Conservation (phyloP, 768 basidiomycete genomes). For the Inosperma sp. region DNA sequence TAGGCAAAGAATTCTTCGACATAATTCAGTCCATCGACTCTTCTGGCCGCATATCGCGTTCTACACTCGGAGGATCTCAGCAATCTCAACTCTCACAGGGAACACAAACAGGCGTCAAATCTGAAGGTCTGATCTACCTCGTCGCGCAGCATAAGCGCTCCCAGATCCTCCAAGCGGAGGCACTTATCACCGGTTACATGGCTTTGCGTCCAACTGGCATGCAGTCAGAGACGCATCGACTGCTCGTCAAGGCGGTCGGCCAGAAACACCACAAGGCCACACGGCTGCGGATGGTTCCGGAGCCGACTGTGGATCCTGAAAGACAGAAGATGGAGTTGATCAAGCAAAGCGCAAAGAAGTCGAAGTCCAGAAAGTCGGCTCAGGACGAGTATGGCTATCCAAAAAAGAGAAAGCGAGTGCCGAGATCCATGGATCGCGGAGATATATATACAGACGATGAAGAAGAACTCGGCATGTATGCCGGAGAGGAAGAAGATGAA, state of each 20-base stretch:
- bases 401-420: slow-evolving; percentile 42
- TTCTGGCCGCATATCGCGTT: slow-evolving; percentile 60
- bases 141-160: slow-evolving; percentile 86
- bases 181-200: slow-evolving; percentile 78
- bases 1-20: slow-evolving; percentile 94
- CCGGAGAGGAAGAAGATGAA: slow-evolving; percentile 59
- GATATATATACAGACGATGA: slow-evolving; percentile 65
- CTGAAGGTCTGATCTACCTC: slow-evolving; percentile 81
- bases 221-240: slow-evolving; percentile 85
- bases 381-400: slow-evolving; percentile 49
- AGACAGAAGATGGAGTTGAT: slow-evolving; percentile 65
- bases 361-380: slow-evolving; percentile 32
- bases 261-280: slow-evolving; percentile 82
- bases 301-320: slow-evolving; percentile 72
- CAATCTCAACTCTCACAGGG: slow-evolving; percentile 39
- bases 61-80: slow-evolving; percentile 46
- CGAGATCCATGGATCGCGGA: slow-evolving; percentile 38
- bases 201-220: slow-evolving; percentile 82
- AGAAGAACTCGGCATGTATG: slow-evolving; percentile 45
- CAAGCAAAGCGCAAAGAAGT: slow-evolving; percentile 59
- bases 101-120: slow-evolving; percentile 36
- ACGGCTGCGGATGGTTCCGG: slow-evolving; percentile 73
- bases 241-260: slow-evolving; percentile 81
- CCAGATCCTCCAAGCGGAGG: slow-evolving; percentile 82
- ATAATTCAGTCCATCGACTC: slow-evolving; percentile 76